Evolutionary conservation across 129 eudicot species (phyloP), one percentile per base, ranked within the genome.

Genomic region (Flaveria linearis): DNA sequence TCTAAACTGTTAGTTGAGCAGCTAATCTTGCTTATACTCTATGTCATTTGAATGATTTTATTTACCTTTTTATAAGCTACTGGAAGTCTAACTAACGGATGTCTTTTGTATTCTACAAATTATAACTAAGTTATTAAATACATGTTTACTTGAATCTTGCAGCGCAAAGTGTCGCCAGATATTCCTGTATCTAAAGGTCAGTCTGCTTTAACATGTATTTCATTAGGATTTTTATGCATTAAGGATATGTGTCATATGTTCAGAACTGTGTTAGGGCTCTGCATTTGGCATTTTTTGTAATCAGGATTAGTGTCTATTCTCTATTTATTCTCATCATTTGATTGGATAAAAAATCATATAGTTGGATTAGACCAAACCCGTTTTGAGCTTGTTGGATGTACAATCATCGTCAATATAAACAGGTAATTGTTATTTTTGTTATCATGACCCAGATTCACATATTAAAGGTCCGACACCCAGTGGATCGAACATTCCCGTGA

Each of bases 101-200:
- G 28, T 66, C 52, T 8, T 73, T 22, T 26, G 49, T 5, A 12
- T 22, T 26, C 8, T 51, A 41, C 45, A 50, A 41, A 58, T 47
- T 25, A 13, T 71, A 36, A 36, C 45, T 3, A 26, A 42, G 11
- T 15, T 76, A 76, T 42, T 71, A 49, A 75, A 36, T 58, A n/a
- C 46, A 64, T 69, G 11, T 46, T 28, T 47, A 63, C 61, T 73
- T 77, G 16, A 36, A 67, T 77, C 75, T 71, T 84, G 85, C 87
- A 89, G 95, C 53, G 55, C 56, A 81, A 82, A 78, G 85, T 74
- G 36, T 80, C 68, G 18, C 76, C 69, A 60, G 71, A 57, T 72
- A 68, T 66, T 73, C 60, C 82, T 76, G 61, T 68, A 77, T 68
- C 71, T 25, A 75, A 82, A 84, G 91, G 91, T 89, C 58, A 82